These are phyloP conservation scores for Sarocladiaceae sp. DNA, from an alignment of 2,329 filamentous ascomycete genomes.

Conservation along the genomic window DNA sequence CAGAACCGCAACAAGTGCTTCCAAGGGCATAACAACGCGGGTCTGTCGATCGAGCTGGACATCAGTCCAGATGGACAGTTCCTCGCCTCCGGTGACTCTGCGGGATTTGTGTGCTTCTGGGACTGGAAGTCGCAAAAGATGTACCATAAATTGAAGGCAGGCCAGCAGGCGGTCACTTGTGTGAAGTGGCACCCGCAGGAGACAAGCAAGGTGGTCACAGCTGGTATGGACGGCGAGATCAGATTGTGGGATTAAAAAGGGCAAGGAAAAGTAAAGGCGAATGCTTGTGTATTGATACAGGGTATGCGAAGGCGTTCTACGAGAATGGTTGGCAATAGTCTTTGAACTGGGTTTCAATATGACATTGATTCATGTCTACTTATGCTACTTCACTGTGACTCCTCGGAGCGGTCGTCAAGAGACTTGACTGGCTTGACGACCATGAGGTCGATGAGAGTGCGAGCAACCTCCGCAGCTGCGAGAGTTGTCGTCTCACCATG, in stretches of 20 bases:
- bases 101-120: slow-evolving; percentile 92
- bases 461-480: slow-evolving; percentile 69
- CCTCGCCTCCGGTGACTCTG: slow-evolving; percentile 79
- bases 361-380: no score
- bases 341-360: not conserved
- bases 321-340: not conserved
- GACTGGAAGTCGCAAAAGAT: slow-evolving; percentile 99
- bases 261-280: not conserved
- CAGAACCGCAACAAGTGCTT: slow-evolving; percentile 98
- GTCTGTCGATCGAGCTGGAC: slow-evolving; percentile 85
- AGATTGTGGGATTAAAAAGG: slow-evolving; percentile 80
- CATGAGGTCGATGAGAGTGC: slow-evolving; percentile 65
- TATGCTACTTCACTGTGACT: not conserved
- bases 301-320: slow-evolving; percentile 11
- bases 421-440: slow-evolving; percentile 37
- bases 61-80: slow-evolving; percentile 92
- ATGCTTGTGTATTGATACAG: slow-evolving; percentile 11
- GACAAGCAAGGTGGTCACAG: slow-evolving; percentile 88
- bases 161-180: slow-evolving; percentile 77
- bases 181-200: slow-evolving; percentile 98
- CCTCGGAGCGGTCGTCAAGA: not conserved
- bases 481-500: slow-evolving; percentile 68
- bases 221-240: slow-evolving; percentile 82
- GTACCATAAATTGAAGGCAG: slow-evolving; percentile 91
- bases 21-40: slow-evolving; percentile 92